Conservation (phyloP, 2,329 filamentous ascomycete species). For the Stylonectria norvegica region DNA sequence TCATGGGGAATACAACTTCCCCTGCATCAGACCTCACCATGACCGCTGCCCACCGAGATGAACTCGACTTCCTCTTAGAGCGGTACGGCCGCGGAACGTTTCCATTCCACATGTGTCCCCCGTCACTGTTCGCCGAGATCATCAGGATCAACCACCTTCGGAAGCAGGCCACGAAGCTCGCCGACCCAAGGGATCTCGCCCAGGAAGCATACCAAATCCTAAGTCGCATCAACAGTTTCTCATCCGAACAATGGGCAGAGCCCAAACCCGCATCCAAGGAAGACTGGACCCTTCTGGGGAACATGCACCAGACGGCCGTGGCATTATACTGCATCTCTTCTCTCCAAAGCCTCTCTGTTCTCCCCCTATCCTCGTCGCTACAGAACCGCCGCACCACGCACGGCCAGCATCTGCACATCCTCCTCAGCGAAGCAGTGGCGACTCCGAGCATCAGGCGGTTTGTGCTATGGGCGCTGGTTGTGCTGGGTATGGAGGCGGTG, state of each 20-base stretch:
- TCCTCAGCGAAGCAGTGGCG: background rate
- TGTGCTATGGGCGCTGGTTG: background rate
- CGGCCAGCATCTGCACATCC: background rate
- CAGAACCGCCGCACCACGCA: background rate
- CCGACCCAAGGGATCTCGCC: background rate
- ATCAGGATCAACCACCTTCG: conserved; percentile 37
- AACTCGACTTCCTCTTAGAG: conserved; percentile 25
- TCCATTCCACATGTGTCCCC: conserved; percentile 30
- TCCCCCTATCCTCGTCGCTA: conserved; percentile 17
- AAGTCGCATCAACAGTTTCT: conserved; percentile 28
- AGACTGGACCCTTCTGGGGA: conserved; percentile 29
- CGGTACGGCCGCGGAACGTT: conserved; percentile 15
- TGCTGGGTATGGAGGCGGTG: background rate
- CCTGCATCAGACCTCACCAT: conserved; percentile 31
- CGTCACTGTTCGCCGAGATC: conserved; percentile 31
- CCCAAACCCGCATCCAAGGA: conserved; percentile 22
- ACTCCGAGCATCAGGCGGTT: background rate
- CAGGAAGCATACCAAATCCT: conserved; percentile 14
- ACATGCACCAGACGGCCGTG: conserved; percentile 30
- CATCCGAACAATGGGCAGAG: conserved; percentile 27
- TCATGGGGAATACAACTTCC: conserved; percentile 36
- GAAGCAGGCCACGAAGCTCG: background rate
- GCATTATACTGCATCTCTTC: conserved; percentile 37
- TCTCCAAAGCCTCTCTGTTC: conserved; percentile 31
- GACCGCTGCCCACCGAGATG: conserved; percentile 21